Conservation (phyloP, 345 rosid genomes). For the Reutealis trisperma region DNA sequence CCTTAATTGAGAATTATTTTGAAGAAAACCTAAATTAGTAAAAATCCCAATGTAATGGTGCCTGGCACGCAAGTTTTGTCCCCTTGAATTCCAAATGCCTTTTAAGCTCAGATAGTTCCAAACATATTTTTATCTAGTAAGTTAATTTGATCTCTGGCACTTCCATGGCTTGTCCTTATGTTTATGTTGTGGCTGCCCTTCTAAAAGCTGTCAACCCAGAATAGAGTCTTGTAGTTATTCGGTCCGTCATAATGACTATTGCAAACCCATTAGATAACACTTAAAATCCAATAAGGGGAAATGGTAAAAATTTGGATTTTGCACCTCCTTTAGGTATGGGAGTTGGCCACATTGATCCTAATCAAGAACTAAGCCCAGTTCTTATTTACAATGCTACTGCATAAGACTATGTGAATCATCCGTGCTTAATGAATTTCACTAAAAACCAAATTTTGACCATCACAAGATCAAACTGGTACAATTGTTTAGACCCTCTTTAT, state of each 20-base stretch:
- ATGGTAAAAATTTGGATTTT: neutral
- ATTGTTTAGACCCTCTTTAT: constrained; percentile 36
- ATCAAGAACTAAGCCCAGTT: constrained; percentile 45
- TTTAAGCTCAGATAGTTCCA: constrained; percentile 9
- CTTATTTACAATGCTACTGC: no score
- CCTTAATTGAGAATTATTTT: no score
- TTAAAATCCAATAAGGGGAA: constrained; percentile 35
- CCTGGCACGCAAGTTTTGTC: constrained; percentile 53
- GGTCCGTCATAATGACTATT: constrained; percentile 56
- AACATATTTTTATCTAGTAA: constrained; percentile 21
- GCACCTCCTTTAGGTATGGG: constrained; percentile 47
- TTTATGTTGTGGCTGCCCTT: constrained; percentile 54
- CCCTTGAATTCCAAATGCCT: constrained; percentile 37
- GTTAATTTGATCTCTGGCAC: constrained; percentile 52
- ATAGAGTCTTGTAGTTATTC: constrained; percentile 57
- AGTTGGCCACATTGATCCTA: constrained; percentile 43
- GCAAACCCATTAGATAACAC: constrained; percentile 43
- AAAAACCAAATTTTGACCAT: constrained; percentile 38
- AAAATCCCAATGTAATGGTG: constrained; percentile 61
- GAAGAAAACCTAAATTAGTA: no score
- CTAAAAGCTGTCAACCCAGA: constrained; percentile 46
- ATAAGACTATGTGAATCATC: no score
- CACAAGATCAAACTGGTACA: constrained; percentile 36
- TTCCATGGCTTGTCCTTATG: constrained; percentile 64
- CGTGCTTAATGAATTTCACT: no score